Evolutionary conservation across 2,329 filamentous ascomycete genomes (phyloP).

Genomic region (Teratosphaeria gauchensis): DNA sequence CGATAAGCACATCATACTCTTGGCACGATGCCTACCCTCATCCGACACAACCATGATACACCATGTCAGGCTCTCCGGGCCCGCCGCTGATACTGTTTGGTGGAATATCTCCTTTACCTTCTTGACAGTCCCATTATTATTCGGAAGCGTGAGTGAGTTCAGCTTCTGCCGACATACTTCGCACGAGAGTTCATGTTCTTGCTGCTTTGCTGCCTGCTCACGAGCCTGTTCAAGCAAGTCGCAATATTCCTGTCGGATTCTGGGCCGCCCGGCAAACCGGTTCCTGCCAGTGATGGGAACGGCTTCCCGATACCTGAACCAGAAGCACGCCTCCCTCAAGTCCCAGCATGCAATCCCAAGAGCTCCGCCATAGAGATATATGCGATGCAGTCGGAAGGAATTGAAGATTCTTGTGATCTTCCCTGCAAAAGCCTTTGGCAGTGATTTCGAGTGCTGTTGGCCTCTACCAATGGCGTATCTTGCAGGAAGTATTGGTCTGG

Average conservation of each 20-base stretch:
- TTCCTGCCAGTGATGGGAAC: background rate
- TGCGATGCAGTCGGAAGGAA: background rate
- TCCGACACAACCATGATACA: background rate
- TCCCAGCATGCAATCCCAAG: background rate
- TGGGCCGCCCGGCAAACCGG: background rate
- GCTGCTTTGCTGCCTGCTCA: background rate
- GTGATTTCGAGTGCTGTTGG: background rate
- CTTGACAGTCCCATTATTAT: background rate
- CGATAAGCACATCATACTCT: background rate
- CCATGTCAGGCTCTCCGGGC: background rate
- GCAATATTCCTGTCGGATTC: background rate
- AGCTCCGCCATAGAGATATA: background rate
- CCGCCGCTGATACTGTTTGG: background rate
- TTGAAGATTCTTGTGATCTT: background rate
- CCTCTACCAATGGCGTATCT: background rate
- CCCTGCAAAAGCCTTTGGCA: background rate
- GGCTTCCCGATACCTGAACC: background rate
- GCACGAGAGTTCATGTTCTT: background rate
- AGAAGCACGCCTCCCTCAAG: background rate
- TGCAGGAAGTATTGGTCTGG: background rate
- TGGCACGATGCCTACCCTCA: background rate
- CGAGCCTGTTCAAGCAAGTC: background rate
- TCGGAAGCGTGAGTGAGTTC: background rate
- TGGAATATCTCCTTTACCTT: background rate
- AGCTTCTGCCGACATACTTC: background rate